phyloP scores from a whole-genome alignment of 2,329 filamentous ascomycete genomes.

The Pyrenochaeta sp. region DNA sequence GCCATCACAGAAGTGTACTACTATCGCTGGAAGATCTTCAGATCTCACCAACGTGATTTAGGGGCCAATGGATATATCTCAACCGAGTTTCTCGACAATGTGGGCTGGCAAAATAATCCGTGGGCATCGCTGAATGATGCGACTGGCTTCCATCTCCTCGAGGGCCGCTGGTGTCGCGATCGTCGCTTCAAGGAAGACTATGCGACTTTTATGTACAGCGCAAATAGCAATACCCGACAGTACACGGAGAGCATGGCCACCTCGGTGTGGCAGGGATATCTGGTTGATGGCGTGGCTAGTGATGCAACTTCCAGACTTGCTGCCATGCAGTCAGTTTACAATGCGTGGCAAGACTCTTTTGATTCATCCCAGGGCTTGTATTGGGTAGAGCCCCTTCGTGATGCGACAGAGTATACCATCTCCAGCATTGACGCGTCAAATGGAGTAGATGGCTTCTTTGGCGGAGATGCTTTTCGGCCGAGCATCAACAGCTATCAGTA shows the following conservation, averaged over 20 bases:
- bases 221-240: slow-evolving; percentile 52
- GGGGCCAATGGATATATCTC: slow-evolving; percentile 55
- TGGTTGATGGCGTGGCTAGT: slow-evolving; percentile 53
- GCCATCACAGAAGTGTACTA: slow-evolving; percentile 56
- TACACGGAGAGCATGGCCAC: slow-evolving; percentile 57
- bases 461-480: slow-evolving; percentile 53
- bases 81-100: slow-evolving; percentile 57
- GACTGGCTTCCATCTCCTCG: slow-evolving; percentile 55
- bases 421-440: slow-evolving; percentile 54
- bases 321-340: slow-evolving; percentile 49
- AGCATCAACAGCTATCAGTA: slow-evolving; percentile 58
- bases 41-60: slow-evolving; percentile 55
- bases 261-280: slow-evolving; percentile 51
- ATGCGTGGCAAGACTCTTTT: slow-evolving; percentile 51
- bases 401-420: slow-evolving; percentile 58
- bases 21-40: slow-evolving; percentile 57
- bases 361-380: slow-evolving; percentile 53
- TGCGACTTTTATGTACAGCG: slow-evolving; percentile 51
- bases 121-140: slow-evolving; percentile 57
- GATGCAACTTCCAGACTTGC: slow-evolving; percentile 44
- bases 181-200: slow-evolving; percentile 57
- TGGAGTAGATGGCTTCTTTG: slow-evolving; percentile 53
- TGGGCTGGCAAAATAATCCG: slow-evolving; percentile 53
- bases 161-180: slow-evolving; percentile 57
- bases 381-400: slow-evolving; percentile 54